phyloP scores from a whole-genome alignment of 345 rosid genomes.

The Aethionema arabicum region DNA sequence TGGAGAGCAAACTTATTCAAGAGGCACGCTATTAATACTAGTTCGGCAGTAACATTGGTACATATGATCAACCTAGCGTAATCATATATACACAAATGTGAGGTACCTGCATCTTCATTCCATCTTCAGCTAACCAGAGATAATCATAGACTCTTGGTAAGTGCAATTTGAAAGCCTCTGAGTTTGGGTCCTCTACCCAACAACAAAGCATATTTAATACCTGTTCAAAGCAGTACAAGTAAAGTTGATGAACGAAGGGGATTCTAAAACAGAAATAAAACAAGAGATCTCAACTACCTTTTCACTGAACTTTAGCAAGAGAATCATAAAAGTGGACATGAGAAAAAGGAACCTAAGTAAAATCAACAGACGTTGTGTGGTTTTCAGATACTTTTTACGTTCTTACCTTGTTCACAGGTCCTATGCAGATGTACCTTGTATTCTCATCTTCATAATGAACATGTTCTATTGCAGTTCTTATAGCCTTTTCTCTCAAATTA shows the following conservation, averaged over 20 bases:
- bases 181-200: slow-evolving; percentile 97
- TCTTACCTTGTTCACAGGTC: slow-evolving; percentile 91
- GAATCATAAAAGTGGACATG: background rate
- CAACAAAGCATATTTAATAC: slow-evolving; percentile 97
- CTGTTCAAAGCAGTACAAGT: slow-evolving; percentile 38
- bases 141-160: slow-evolving; percentile 82
- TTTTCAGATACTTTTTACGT: slow-evolving; percentile 21
- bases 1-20: slow-evolving; percentile 18
- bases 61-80: slow-evolving; percentile 8
- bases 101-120: slow-evolving; percentile 97
- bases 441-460: slow-evolving; percentile 94
- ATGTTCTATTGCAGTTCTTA: slow-evolving; percentile 59
- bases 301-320: slow-evolving; percentile 19
- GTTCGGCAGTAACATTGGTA: slow-evolving; percentile 20
- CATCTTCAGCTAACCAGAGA: slow-evolving; percentile 98
- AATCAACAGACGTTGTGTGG: background rate
- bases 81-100: slow-evolving; percentile 19
- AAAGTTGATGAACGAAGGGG: slow-evolving; percentile 14
- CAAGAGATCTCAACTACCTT: background rate
- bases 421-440: slow-evolving; percentile 91
- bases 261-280: slow-evolving; percentile 15
- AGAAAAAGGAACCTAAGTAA: background rate
- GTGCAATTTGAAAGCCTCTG: slow-evolving; percentile 92
- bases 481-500: slow-evolving; percentile 85
- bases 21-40: slow-evolving; percentile 21